Evolutionary conservation across 352 stramenopile genomes (phyloP).

Genomic region (Globisporangium alternatum): DNA sequence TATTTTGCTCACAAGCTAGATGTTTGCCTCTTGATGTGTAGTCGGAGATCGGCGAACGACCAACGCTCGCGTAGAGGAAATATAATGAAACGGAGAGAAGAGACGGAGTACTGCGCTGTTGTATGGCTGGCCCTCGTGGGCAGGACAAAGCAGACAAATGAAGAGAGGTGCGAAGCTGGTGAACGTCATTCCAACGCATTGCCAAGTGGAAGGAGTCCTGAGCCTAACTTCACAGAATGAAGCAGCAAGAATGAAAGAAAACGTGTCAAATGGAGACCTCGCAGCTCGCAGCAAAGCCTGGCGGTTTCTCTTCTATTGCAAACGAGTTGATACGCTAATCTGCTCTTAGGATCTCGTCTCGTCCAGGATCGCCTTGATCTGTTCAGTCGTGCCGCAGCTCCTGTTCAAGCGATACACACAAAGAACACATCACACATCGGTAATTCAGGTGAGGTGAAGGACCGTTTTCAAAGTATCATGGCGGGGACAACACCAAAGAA

Average conservation of each 20-base stretch:
- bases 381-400: slow-evolving; percentile 55
- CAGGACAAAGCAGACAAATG: not conserved
- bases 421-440: not conserved
- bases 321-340: not conserved
- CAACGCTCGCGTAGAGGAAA: slow-evolving; percentile 39
- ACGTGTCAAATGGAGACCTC: no score
- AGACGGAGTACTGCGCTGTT: not conserved
- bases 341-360: not conserved
- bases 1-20: not conserved
- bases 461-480: not conserved
- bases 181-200: slow-evolving; percentile 3
- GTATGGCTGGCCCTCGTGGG: no score
- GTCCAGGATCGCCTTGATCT: slow-evolving; percentile 39
- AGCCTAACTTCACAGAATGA: slow-evolving; percentile 2
- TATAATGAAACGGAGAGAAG: not conserved
- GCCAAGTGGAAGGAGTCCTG: not conserved
- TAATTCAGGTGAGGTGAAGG: not conserved
- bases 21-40: slow-evolving; percentile 16
- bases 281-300: no score
- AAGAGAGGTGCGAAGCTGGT: not conserved
- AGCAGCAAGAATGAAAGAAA: slow-evolving; percentile 1
- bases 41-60: slow-evolving; percentile 61
- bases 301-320: not conserved
- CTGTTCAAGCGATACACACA: slow-evolving; percentile 19
- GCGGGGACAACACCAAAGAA: not conserved